A percentile compares a stretch with the other conserved stretches of the same genome.
phyloP scores from a whole-genome alignment of 495 filamentous ascomycete genomes.

The Xylaria grammica region DNA sequence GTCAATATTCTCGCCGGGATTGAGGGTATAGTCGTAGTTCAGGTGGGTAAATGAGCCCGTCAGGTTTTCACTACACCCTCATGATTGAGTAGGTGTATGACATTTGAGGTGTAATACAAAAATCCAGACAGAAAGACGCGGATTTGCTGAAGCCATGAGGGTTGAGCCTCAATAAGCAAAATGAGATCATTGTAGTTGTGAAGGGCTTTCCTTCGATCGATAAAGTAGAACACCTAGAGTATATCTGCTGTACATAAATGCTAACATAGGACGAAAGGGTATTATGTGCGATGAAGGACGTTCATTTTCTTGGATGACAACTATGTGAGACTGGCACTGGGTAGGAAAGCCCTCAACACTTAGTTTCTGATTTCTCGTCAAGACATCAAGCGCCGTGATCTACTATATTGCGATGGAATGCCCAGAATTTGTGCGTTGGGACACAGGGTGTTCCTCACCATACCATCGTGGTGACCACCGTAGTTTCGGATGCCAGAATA shows the following conservation, averaged over 20 bases:
- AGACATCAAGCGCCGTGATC: not conserved
- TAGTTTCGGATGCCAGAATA: not conserved
- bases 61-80: not conserved
- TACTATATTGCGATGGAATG: not conserved
- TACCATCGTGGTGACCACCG: not conserved
- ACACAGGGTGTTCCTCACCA: not conserved
- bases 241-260: constrained; percentile 2
- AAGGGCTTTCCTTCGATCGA: not conserved
- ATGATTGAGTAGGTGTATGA: not conserved
- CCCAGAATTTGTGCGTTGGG: not conserved
- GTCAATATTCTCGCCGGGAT: not conserved
- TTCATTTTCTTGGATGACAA: not conserved
- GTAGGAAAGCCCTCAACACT: not conserved
- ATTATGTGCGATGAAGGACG: not conserved
- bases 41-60: not conserved
- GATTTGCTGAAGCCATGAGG: not conserved
- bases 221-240: constrained; percentile 14
- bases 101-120: not conserved
- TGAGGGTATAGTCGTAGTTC: not conserved
- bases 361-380: not conserved
- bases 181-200: constrained; percentile 1
- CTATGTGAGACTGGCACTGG: not conserved
- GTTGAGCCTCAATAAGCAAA: not conserved
- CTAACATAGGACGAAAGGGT: not conserved
- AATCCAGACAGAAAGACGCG: not conserved